Base-by-base conservation (phyloP, 1,284 basidiomycete genomes). In the Neolentinus lepideus region DNA sequence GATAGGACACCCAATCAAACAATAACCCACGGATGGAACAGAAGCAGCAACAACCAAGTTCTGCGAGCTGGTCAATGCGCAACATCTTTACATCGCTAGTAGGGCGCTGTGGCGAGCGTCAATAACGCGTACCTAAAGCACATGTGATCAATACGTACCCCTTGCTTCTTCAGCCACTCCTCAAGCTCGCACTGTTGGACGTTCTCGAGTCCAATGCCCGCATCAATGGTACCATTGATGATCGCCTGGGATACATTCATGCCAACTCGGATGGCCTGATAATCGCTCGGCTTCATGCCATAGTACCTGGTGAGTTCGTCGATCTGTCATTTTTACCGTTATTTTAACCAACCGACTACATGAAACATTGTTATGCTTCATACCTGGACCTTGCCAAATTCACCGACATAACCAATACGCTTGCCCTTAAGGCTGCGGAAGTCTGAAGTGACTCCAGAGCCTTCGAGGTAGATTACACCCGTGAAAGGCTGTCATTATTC, bases 401-500 rank as follows among this genome's bases (percentile, higher is more conserved):
- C 38, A n/a, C 38, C 38, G n/a, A 43, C 38, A 16, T 43, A 43
- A 6, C 38, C 38, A 16, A 43, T 43, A 21, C 38, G 38, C 38
- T 43, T 43, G 38, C 38, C 38, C 38, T 43, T 43, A 16, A 43
- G 38, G 38, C 38, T 43, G n/a, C 38, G 38, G 38, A 43, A 43
- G 38, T 43, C 38, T 16, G 38, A 43, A 21, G 38, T 43, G 6
- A 43, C 38, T 16, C 38, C 16, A 16, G 38, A 43, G 6, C 38
- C 38, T 21, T 43, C 38, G 3, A 43, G 38, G 16, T 43, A 43
- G 12, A 43, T 43, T 6, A 43, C 38, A n/a, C 38, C 38, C 16
- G 38, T 43, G 38, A 43, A 43, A 43, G 38, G 38, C 38, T 43
- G 38, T 43, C 38, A 43, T n/a, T n/a, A n/a, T n/a, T 43, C 38